Base-by-base conservation (phyloP, 257 asterid genomes). In the Apocynum venetum region DNA sequence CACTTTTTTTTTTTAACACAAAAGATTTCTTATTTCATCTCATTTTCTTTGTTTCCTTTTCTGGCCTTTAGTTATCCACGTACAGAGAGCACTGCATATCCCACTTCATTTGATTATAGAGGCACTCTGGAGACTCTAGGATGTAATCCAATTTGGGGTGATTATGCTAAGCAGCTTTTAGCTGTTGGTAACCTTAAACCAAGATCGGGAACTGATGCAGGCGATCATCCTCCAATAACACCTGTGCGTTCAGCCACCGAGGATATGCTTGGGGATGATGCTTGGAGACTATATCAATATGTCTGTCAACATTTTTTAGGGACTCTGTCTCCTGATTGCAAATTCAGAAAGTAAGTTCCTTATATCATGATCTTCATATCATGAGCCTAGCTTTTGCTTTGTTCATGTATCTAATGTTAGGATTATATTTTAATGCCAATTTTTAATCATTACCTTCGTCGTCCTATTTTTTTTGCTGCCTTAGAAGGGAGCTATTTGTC, bases 151-250 rank as follows among this genome's bases (percentile, higher is more conserved):
- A 84, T 55, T 43, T 90, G 90, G 89, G 91, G 96, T 81, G 86
- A 86, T 87, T 90, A 85, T 77, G 96, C 88, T 72, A 89, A 81
- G 75, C 87, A 76, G 64, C 92, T 93, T 71, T 82, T 89, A 71
- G 78, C 88, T 80, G 88, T 85, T 73, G 96, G 91, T 55, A 87
- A 85, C 84, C 81, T 70, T 68, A 91, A 87, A 84, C 98, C 98
- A 1, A 86, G 88, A n/a, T 81, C 92, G 59, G 98, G 98, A 80
- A 91, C 82, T 81, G 98, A 93, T 86, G 96, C 76, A 43, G 97
- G 98, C 41, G 98, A 93, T 82, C 98, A 93, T 82, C 98, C 98
- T 81, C 98, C 98, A 56, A 93, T 93, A 74, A 93, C 98, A 85
- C 98, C 98, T 17, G 88, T 93, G 92, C 79, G 84, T 82, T 89